phyloP scores from a whole-genome alignment of 1,284 basidiomycete species.

The Mycena sp. region DNA sequence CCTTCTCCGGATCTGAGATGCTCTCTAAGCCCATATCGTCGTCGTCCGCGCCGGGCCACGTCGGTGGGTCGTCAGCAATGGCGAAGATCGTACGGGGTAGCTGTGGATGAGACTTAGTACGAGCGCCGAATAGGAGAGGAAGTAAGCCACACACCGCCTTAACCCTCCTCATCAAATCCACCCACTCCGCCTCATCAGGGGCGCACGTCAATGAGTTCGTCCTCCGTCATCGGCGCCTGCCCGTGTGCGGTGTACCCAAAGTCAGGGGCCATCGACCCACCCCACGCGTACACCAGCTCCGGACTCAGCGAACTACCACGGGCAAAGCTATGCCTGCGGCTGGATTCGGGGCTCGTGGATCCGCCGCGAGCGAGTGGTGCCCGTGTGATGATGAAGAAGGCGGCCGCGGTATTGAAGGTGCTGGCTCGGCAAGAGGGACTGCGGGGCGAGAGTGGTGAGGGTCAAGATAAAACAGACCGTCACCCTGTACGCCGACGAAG shows the following conservation, averaged over 20 bases:
- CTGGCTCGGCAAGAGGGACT: no score
- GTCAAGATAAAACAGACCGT: no score
- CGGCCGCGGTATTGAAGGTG: no score
- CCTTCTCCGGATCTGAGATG: no score
- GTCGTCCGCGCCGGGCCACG: constrained; percentile 57
- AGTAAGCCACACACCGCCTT: constrained; percentile 54
- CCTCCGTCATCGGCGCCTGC: constrained; percentile 27
- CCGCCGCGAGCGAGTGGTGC: constrained; percentile 10
- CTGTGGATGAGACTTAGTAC: neutral
- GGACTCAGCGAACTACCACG: constrained; percentile 2
- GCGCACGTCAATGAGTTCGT: constrained; percentile 20
- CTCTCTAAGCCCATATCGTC: constrained; percentile 28
- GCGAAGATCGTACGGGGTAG: constrained; percentile 61
- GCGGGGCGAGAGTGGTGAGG: no score
- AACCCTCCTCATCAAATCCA: no score
- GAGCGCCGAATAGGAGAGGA: neutral
- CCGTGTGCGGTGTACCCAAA: no score
- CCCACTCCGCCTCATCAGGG: constrained; percentile 81
- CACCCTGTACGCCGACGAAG: no score
- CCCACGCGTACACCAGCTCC: constrained; percentile 3
- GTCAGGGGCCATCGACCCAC: constrained; percentile 17
- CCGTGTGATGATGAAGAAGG: no score
- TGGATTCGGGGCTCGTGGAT: constrained; percentile 10
- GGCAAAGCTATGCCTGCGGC: constrained; percentile 4
- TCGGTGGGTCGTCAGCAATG: constrained; percentile 86